Evolutionary conservation across 768 basidiomycete species (phyloP).

Genomic region (Amanita jacksonii): DNA sequence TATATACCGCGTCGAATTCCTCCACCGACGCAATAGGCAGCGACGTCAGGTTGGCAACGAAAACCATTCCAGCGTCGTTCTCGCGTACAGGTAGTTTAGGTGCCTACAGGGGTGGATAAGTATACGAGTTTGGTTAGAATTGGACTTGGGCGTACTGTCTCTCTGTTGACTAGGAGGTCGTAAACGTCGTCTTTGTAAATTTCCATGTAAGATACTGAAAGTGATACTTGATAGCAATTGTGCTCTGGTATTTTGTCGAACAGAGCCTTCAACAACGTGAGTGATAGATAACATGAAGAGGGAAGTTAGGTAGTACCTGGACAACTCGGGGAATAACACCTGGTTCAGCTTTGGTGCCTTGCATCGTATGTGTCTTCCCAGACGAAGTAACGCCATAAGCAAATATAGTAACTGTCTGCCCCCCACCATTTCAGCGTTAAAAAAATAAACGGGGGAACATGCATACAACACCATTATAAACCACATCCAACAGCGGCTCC

Average conservation of each 20-base stretch:
- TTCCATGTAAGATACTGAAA: conserved; percentile 73
- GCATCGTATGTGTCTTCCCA: conserved; percentile 92
- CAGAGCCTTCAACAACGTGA: conserved; percentile 33
- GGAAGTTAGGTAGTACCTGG: conserved; percentile 32
- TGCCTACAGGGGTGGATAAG: conserved; percentile 24
- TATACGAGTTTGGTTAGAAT: not conserved
- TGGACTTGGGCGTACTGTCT: conserved; percentile 37
- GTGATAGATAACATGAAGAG: not conserved
- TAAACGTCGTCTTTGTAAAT: conserved; percentile 91
- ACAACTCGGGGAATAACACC: conserved; percentile 82
- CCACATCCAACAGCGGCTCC: conserved; percentile 66
- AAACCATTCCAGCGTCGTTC: conserved; percentile 43
- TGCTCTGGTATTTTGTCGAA: conserved; percentile 36
- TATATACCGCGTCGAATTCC: conserved; percentile 39
- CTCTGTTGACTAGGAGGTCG: conserved; percentile 69
- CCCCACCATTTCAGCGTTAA: no score
- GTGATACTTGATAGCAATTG: conserved; percentile 32
- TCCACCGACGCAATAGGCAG: conserved; percentile 28
- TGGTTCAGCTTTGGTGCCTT: conserved; percentile 62
- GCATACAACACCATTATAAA: conserved; percentile 67
- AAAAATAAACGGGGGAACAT: no score
- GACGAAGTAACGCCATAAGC: conserved; percentile 89
- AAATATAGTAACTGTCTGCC: conserved; percentile 76
- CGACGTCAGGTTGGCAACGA: conserved; percentile 43
- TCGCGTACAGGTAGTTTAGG: conserved; percentile 46